Percentiles rank a stretch among this genome's conserved stretches.
Evolutionary conservation across 257 asterid species (phyloP).

Genomic region (Fraxinus excelsior): DNA sequence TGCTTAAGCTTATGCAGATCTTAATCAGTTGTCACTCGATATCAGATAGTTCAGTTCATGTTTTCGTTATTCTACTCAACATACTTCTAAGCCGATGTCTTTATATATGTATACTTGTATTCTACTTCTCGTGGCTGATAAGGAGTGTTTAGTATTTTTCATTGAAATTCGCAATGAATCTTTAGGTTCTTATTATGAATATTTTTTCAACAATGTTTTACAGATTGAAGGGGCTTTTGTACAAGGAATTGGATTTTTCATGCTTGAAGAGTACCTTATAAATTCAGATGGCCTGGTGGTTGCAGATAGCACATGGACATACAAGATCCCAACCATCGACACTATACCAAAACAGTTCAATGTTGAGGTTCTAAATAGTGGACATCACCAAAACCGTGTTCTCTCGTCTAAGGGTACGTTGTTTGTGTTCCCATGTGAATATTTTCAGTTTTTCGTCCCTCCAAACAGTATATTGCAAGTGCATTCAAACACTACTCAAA

Average conservation of each 20-base stretch:
- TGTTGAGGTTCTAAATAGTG: conserved; percentile 65
- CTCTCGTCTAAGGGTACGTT: conserved; percentile 79
- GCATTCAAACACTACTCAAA: neutral
- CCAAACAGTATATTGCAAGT: neutral
- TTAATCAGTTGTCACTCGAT: too few relatives aligned
- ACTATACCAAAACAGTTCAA: conserved; percentile 66
- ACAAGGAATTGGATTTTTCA: conserved; percentile 85
- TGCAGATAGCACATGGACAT: conserved; percentile 72
- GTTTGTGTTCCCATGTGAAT: neutral
- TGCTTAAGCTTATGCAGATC: too few relatives aligned
- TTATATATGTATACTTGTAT: too few relatives aligned
- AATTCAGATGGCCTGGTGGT: conserved; percentile 55
- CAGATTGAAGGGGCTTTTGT: conserved; percentile 92
- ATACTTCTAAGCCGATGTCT: too few relatives aligned
- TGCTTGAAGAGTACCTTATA: conserved; percentile 71
- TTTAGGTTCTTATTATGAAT: neutral
- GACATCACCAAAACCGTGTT: conserved; percentile 60
- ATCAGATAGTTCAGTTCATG: too few relatives aligned
- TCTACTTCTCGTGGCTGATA: neutral
- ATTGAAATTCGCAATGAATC: neutral
- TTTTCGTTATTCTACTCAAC: too few relatives aligned
- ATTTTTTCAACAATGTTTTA: neutral
- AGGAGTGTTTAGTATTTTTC: neutral
- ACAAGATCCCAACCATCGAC: conserved; percentile 80
- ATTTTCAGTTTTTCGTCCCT: neutral